phyloP scores from a whole-genome alignment of 192 early-diverging fungal genomes.

The Phlyctochytrium arcticum region DNA sequence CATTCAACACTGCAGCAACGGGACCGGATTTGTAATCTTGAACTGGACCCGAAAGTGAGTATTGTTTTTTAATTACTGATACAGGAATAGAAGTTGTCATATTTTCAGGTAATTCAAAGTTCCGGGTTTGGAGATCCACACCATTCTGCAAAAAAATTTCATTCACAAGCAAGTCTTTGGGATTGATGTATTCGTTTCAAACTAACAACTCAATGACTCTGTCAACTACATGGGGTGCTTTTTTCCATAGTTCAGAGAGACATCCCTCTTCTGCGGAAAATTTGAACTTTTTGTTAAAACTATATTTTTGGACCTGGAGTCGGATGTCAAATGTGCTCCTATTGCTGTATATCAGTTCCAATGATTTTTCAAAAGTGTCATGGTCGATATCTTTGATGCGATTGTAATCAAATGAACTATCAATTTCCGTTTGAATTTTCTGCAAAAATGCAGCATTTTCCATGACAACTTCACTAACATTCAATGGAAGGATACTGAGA shows the following conservation, averaged over 20 bases:
- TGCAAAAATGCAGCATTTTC: too few species aligned
- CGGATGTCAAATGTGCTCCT: not conserved
- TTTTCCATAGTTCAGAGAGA: too few species aligned
- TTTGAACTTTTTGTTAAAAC: not conserved
- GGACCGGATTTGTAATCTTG: not conserved
- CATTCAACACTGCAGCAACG: not conserved
- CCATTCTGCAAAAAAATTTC: too few species aligned
- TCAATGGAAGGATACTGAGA: not conserved
- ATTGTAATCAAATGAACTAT: not conserved
- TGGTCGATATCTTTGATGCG: not conserved
- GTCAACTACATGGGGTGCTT: too few species aligned
- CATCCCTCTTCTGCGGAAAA: too few species aligned
- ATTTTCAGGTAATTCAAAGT: not conserved
- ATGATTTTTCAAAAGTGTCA: not conserved
- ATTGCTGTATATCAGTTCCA: not conserved
- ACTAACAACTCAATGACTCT: too few species aligned
- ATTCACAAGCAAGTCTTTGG: too few species aligned
- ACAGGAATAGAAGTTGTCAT: slow-evolving; percentile 8
- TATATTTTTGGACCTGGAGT: slow-evolving; percentile 1
- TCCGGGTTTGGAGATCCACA: too few species aligned
- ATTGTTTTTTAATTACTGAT: not conserved
- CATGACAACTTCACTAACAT: not conserved
- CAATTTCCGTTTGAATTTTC: not conserved
- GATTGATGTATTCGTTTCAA: too few species aligned
- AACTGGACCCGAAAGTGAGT: not conserved